Evolutionary conservation across 768 basidiomycete species (phyloP), one percentile per base, ranked within the genome.

Genomic region (Phaeolepiota aurea): DNA sequence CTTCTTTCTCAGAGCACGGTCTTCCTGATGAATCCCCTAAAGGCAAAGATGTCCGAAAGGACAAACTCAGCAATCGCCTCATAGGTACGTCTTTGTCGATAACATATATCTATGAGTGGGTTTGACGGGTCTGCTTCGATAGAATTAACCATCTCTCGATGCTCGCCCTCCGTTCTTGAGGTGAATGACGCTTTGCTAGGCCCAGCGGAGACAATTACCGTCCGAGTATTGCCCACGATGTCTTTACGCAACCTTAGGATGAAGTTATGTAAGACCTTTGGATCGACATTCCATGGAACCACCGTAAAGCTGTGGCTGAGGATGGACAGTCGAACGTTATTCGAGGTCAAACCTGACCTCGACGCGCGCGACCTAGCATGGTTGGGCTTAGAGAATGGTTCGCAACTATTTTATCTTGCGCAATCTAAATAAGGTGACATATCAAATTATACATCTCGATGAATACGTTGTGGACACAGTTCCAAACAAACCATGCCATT

Each of bases 191-290:
- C 25, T n/a, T 40, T 22, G 10, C 10, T 38, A 12, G n/a, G 12
- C 12, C 7, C 16, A 22, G 7, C 22, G 7, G 39, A 40, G 12
- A 31, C 21, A 50, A 36, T 52, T 28, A 44, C 52, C 14, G 46
- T 87, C 13, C 76, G 71, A 22, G 74, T 81, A 0, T 65, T 91
- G 12, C 78, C 81, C 32, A 77, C 71, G 2, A 86, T 88, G 82
- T 63, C 76, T 12, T 52, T 89, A 16, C 72, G 71, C 30, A 57
- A 66, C n/a, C 65, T 91, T 41, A 74, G 80, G 36, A 56, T 73
- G 42, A 90, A 86, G 53, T 52, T 81, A 33, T 62, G 69, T 30
- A 89, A 85, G 52, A 54, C 62, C 3, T 30, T 65, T 45, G 68
- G 59, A 43, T 53, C 46, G 31, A 53, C 57, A 44, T 46, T 56